phyloP scores from a whole-genome alignment of 176 grass and related monocot genomes.

The Puccinellia tenuiflora region DNA sequence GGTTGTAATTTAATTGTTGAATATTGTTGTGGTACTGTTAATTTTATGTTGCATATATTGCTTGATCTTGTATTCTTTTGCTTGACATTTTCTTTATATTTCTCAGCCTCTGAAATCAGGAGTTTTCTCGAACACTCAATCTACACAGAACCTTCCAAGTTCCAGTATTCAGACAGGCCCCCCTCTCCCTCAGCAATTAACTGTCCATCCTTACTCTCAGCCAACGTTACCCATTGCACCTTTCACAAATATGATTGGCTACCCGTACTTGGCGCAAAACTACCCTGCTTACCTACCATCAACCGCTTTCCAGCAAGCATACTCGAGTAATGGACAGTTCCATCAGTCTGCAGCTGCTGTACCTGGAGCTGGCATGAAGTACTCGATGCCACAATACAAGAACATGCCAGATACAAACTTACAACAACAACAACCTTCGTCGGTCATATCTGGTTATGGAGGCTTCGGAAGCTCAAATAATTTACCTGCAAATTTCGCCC shows the following conservation, averaged over 20 bases:
- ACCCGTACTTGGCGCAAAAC: conserved; percentile 77
- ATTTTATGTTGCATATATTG: neutral
- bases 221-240: conserved; percentile 68
- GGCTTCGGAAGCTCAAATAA: conserved; percentile 74
- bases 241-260: conserved; percentile 85
- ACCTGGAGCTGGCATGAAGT: conserved; percentile 76
- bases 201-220: conserved; percentile 92
- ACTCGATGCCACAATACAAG: conserved; percentile 82
- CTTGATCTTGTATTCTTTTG: neutral
- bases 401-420: conserved; percentile 61
- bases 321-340: conserved; percentile 77
- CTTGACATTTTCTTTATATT: neutral
- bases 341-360: conserved; percentile 70
- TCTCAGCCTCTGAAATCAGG: conserved; percentile 66
- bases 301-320: conserved; percentile 75
- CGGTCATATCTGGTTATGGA: conserved; percentile 69
- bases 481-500: conserved; percentile 58
- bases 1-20: neutral
- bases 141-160: conserved; percentile 59
- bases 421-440: conserved; percentile 43
- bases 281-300: conserved; percentile 83
- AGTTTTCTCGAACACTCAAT: conserved; percentile 63
- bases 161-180: conserved; percentile 40
- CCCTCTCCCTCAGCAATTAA: conserved; percentile 76
- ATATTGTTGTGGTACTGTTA: neutral